Conservation (phyloP, 2,329 filamentous ascomycete genomes). For the Phyllosticta citribraziliensis region DNA sequence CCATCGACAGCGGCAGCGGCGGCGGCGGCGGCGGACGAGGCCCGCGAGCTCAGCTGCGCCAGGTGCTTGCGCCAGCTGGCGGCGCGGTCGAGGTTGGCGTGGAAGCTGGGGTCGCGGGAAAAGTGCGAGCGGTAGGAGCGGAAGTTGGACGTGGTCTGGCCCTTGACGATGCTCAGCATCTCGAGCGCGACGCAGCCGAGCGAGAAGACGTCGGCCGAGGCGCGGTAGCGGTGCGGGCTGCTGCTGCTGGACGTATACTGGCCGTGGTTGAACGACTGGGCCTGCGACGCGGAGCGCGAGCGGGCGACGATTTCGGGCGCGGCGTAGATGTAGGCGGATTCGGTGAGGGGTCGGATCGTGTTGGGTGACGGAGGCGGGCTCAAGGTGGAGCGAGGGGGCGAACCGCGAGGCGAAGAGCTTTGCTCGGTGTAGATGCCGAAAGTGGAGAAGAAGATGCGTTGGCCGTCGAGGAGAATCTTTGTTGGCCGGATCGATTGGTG, state of each 20-base stretch:
- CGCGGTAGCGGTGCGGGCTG: conserved; percentile 15
- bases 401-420: conserved; percentile 9
- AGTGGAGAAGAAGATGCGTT: conserved; percentile 24
- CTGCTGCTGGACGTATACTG: neutral
- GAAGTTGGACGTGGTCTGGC: conserved; percentile 25
- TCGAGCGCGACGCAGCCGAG: conserved; percentile 30
- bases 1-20: no score
- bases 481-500: conserved; percentile 29
- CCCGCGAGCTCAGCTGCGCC: neutral
- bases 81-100: conserved; percentile 29
- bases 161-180: conserved; percentile 30
- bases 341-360: conserved; percentile 17
- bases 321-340: conserved; percentile 29
- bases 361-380: conserved; percentile 14
- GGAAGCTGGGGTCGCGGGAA: conserved; percentile 29
- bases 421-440: conserved; percentile 22
- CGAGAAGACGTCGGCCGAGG: conserved; percentile 27
- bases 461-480: conserved; percentile 29
- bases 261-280: conserved; percentile 17
- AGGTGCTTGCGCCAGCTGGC: conserved; percentile 13
- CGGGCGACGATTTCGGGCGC: conserved; percentile 29
- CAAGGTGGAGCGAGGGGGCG: conserved; percentile 15
- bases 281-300: neutral
- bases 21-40: neutral
- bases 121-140: conserved; percentile 21